A percentile compares a stretch with the other conserved stretches of the same genome.
Conservation (phyloP, 106 monocot genomes). For the Agapanthus africanus region DNA sequence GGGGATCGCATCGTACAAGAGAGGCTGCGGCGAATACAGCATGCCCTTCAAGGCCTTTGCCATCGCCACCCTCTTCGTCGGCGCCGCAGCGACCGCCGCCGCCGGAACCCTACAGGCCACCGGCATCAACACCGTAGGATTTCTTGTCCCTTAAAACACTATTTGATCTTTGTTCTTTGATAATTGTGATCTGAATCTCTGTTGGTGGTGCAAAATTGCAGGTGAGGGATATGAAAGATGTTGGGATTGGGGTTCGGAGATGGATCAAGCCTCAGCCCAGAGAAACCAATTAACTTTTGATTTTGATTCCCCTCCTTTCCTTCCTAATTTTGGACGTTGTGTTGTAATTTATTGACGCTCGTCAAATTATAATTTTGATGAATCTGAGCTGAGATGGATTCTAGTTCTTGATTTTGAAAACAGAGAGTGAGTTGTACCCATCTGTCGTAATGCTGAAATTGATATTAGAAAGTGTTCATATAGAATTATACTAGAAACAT, state of each 20-base stretch:
- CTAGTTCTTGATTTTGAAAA: no score
- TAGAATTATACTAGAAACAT: no score
- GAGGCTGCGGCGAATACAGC: slow-evolving; percentile 32
- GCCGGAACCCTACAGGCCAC: not conserved
- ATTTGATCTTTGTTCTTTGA: not conserved
- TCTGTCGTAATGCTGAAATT: no score
- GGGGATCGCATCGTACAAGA: slow-evolving; percentile 45
- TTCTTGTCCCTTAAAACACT: not conserved
- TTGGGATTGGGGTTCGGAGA: not conserved
- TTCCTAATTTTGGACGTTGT: no score
- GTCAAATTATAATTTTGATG: no score
- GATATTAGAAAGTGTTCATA: no score
- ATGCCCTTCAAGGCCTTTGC: slow-evolving; percentile 97
- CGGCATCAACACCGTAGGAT: not conserved
- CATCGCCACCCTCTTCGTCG: no score
- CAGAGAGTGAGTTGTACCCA: no score
- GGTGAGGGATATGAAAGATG: not conserved
- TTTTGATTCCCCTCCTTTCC: no score
- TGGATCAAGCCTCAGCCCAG: not conserved
- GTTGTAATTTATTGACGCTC: no score
- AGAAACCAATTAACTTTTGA: not conserved
- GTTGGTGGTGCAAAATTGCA: not conserved
- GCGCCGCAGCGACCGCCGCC: no score
- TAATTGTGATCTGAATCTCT: not conserved
- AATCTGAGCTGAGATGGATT: no score